Percentiles rank a stretch among this genome's conserved stretches.
phyloP scores from a whole-genome alignment of 116 monocot species.

The Cymodocea nodosa region DNA sequence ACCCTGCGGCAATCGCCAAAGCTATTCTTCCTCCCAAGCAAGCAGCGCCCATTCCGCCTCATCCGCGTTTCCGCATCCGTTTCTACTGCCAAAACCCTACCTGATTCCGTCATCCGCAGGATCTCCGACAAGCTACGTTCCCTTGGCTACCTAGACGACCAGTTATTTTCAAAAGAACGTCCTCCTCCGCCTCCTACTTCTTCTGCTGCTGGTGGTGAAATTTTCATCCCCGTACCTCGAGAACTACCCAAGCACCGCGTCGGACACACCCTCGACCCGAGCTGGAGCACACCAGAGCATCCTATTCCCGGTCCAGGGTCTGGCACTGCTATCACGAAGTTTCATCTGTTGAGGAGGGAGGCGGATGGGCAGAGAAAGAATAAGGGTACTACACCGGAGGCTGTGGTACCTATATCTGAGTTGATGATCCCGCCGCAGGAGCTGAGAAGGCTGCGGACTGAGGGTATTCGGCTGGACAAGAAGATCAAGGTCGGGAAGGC shows the following conservation, averaged over 20 bases:
- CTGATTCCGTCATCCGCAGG: slow-evolving; percentile 55
- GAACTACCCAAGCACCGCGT: slow-evolving; percentile 57
- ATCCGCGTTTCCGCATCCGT: neutral
- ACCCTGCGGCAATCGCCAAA: too few relatives aligned
- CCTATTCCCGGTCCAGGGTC: slow-evolving; percentile 65
- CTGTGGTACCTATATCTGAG: slow-evolving; percentile 47
- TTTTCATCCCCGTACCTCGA: slow-evolving; percentile 60
- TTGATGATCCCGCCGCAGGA: slow-evolving; percentile 35
- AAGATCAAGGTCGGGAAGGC: slow-evolving; percentile 80
- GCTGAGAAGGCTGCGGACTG: slow-evolving; percentile 37
- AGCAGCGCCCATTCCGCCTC: too few relatives aligned
- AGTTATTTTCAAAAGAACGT: neutral
- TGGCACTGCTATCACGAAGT: slow-evolving; percentile 25
- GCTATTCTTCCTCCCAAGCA: too few relatives aligned
- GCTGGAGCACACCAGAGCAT: slow-evolving; percentile 73
- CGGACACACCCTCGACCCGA: slow-evolving; percentile 65
- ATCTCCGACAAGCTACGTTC: slow-evolving; percentile 88
- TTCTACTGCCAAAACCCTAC: slow-evolving; percentile 5
- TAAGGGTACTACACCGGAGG: neutral
- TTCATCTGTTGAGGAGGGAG: slow-evolving; percentile 28
- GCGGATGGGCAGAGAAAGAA: slow-evolving; percentile 2
- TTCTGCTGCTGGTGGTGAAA: slow-evolving; percentile 27
- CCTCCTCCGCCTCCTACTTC: slow-evolving; percentile 7
- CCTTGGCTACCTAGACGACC: slow-evolving; percentile 49
- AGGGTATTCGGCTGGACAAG: slow-evolving; percentile 47